phyloP scores from a whole-genome alignment of 148 eudicot genomes.

The Silene uniflora region DNA sequence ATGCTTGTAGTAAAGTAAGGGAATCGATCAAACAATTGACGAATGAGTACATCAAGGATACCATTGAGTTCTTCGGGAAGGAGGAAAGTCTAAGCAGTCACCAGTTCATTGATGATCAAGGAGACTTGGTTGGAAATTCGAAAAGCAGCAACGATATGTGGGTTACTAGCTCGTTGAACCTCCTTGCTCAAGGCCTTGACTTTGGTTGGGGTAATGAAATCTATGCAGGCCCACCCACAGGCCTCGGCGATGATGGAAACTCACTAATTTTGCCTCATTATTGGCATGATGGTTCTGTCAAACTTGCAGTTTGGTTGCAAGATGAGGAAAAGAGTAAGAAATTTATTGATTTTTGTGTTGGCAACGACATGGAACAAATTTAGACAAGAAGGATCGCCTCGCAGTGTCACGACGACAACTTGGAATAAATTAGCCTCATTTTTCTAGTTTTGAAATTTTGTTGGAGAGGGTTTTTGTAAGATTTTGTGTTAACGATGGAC shows the following conservation, averaged over 20 bases:
- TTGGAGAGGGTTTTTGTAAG: no score
- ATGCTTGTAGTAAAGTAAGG: slow-evolving; percentile 19
- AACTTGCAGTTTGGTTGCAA: slow-evolving; percentile 38
- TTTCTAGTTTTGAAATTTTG: no score
- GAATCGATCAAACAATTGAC: slow-evolving; percentile 18
- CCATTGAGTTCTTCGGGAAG: slow-evolving; percentile 24
- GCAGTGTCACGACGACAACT: no score
- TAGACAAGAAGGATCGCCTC: no score
- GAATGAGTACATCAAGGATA: slow-evolving; percentile 28
- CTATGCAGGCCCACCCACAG: slow-evolving; percentile 3
- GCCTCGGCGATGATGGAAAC: not conserved
- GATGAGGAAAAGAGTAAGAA: slow-evolving; percentile 33
- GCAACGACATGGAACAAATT: not conserved
- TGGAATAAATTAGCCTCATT: no score
- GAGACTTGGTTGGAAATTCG: slow-evolving; percentile 18
- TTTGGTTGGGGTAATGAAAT: slow-evolving; percentile 24
- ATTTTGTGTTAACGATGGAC: no score
- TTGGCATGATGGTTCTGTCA: slow-evolving; percentile 34
- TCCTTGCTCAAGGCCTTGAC: not conserved
- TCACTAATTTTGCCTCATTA: slow-evolving; percentile 27
- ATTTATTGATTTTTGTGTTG: slow-evolving; percentile 28
- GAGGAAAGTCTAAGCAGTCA: slow-evolving; percentile 25
- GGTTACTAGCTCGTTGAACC: slow-evolving; percentile 18
- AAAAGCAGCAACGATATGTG: slow-evolving; percentile 8
- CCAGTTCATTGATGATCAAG: slow-evolving; percentile 25